Percentiles rank a stretch among this genome's conserved stretches.
These are phyloP conservation scores for Mycena vulgaris DNA, from an alignment of 768 basidiomycete species.

Conservation along the genomic window DNA sequence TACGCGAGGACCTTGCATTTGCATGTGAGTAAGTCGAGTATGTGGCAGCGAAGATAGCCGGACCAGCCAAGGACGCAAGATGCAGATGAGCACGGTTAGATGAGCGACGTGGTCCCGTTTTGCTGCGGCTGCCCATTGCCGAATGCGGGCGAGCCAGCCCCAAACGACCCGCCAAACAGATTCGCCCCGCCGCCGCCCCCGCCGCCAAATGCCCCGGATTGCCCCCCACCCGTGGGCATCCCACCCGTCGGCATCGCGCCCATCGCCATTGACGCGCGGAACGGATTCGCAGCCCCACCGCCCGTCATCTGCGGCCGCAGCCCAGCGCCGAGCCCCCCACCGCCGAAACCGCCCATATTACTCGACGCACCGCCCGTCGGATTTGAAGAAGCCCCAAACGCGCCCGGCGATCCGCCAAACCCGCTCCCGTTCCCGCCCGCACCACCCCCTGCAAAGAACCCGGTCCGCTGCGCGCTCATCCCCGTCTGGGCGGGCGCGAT, in stretches of 20 bases:
- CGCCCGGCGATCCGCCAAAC: slow-evolving; percentile 52
- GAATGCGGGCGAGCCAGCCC: slow-evolving; percentile 40
- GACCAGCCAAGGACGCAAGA: background rate
- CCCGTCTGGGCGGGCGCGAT: slow-evolving; percentile 47
- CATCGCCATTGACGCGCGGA: slow-evolving; percentile 71
- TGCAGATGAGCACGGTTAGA: slow-evolving; percentile 49
- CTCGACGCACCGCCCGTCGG: slow-evolving; percentile 46
- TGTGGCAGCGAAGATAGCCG: background rate
- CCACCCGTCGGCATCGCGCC: slow-evolving; percentile 24
- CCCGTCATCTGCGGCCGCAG: slow-evolving; percentile 78
- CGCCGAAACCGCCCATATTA: slow-evolving; percentile 15
- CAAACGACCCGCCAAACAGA: slow-evolving; percentile 40
- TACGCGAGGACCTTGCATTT: background rate
- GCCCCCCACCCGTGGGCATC: slow-evolving; percentile 32
- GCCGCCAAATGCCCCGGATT: slow-evolving; percentile 25
- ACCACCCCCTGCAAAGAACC: slow-evolving; percentile 39
- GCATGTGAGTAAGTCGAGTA: slow-evolving; percentile 3
- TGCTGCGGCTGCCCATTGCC: slow-evolving; percentile 57
- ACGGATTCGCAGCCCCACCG: slow-evolving; percentile 72
- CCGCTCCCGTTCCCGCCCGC: slow-evolving; percentile 20
- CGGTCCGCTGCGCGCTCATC: slow-evolving; percentile 33
- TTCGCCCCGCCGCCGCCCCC: slow-evolving; percentile 28
- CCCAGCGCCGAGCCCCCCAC: slow-evolving; percentile 61
- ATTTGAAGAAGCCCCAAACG: slow-evolving; percentile 56
- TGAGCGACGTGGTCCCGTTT: slow-evolving; percentile 59